A percentile compares a stretch with the other conserved stretches of the same genome.
phyloP scores from a whole-genome alignment of 1,139 yeast species.

The Arxiozyma slooffiae region DNA sequence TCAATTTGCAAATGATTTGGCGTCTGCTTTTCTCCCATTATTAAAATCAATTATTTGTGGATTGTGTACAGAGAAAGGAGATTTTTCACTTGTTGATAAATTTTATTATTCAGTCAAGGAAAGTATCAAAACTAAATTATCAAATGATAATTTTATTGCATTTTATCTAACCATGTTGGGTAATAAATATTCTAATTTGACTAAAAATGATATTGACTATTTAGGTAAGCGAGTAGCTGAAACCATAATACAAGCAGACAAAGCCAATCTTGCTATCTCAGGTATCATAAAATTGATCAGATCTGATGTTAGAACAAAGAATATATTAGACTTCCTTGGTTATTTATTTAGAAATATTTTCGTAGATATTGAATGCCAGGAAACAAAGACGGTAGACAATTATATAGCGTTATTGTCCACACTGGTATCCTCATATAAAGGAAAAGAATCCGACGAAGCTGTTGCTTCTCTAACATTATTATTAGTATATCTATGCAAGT shows the following conservation, averaged over 20 bases:
- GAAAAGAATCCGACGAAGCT: background rate
- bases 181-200: constrained; percentile 15
- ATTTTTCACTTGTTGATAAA: constrained; percentile 46
- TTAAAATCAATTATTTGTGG: constrained; percentile 42
- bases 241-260: background rate
- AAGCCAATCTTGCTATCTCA: background rate
- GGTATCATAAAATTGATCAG: background rate
- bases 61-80: constrained; percentile 31
- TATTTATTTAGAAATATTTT: background rate
- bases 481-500: background rate
- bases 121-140: constrained; percentile 15
- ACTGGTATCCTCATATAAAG: background rate
- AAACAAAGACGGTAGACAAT: background rate
- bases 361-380: background rate
- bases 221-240: background rate
- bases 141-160: constrained; percentile 14
- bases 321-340: background rate
- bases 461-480: background rate
- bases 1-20: constrained; percentile 30
- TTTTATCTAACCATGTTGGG: constrained; percentile 15
- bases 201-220: constrained; percentile 6
- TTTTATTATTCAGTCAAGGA: constrained; percentile 39
- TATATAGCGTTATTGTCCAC: background rate
- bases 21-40: constrained; percentile 48
- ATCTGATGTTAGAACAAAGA: background rate